Percentiles rank a stretch among this genome's conserved stretches.
Conservation (phyloP, 2,329 filamentous ascomycete genomes). For the Leptographium lundbergii region DNA sequence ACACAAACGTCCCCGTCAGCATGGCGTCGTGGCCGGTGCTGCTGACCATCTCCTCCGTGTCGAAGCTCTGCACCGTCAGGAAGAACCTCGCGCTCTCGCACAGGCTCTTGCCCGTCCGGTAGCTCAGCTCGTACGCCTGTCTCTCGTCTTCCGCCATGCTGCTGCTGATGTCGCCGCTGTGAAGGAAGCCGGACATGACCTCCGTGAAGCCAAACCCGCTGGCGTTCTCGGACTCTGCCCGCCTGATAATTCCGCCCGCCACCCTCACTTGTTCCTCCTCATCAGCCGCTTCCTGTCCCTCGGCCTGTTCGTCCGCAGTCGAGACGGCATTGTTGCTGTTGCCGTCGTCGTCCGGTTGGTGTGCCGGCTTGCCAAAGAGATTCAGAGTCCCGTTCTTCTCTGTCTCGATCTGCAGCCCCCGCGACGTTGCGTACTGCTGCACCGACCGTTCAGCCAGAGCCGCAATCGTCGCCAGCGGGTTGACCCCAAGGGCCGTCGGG, state of each 20-base stretch:
- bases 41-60: slow-evolving; percentile 33
- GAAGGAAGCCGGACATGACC: slow-evolving; percentile 51
- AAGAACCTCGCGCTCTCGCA: slow-evolving; percentile 46
- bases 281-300: slow-evolving; percentile 5
- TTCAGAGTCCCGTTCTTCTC: slow-evolving; percentile 36
- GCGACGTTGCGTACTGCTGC: slow-evolving; percentile 31
- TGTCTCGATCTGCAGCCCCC: slow-evolving; percentile 30
- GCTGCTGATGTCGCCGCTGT: slow-evolving; percentile 18
- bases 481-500: slow-evolving; percentile 50
- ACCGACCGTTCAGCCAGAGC: slow-evolving; percentile 54
- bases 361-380: slow-evolving; percentile 39
- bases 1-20: slow-evolving; percentile 47
- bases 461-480: slow-evolving; percentile 57
- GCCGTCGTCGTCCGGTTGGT: slow-evolving; percentile 13
- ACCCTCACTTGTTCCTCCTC: slow-evolving; percentile 16
- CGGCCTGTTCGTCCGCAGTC: background rate
- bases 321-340: background rate
- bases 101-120: slow-evolving; percentile 36
- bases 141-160: slow-evolving; percentile 29
- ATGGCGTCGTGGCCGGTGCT: slow-evolving; percentile 36
- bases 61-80: slow-evolving; percentile 42
- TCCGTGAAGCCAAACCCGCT: slow-evolving; percentile 49
- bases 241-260: slow-evolving; percentile 25
- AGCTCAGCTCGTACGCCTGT: slow-evolving; percentile 40
- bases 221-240: slow-evolving; percentile 29